Base-by-base conservation (phyloP, 192 early-diverging fungal species). In the Umbelopsis vinacea region DNA sequence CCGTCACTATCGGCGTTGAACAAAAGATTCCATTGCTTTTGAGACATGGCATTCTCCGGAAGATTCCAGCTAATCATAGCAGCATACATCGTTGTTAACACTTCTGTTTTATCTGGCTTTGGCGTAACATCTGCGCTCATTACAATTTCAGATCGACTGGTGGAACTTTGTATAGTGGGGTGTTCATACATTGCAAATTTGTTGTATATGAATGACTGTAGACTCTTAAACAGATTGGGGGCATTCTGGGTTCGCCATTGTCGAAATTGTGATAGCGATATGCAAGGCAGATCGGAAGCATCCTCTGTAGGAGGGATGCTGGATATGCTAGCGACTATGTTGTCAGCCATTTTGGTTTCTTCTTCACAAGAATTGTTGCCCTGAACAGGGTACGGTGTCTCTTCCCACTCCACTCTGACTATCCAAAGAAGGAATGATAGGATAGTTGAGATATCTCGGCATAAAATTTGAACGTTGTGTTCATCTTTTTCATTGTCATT, bases 1-100 rank as follows among this genome's bases (percentile, higher is more conserved):
- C 87, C 87, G 46, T 88, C 74, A 40, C 66, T 48, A n/a, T 79
- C 81, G 17, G 82, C 81, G n/a, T 76, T 76, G 47, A 85, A 88
- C 2, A 88, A 74, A 0, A 72, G 69, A 11, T 75, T 73, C 78
- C 85, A 75, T 4, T 74, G 66, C 4, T 77, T 80, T 15, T 73
- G 38, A 6, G 35, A 48, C 4, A 80, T 52, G 21, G 66, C 69
- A 15, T 46, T 46, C 5, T 71, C 68, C 4, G 86, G 84, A 4
- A 88, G 48, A 52, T 76, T 76, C 86, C 86, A 88, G 12, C 71
- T 79, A 1, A 88, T 19, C 0, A 86, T 35, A 21, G 79, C 76
- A 15, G 77, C 40, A 45, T 81, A 72, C 7, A 81, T 68, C 0
- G 79, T 67, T 6, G 70, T 80, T 12, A 87, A 73, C 9, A 87